These are phyloP conservation scores for Cardiospermum halicacabum DNA, from an alignment of 345 rosid genomes.

Conservation along the genomic window DNA sequence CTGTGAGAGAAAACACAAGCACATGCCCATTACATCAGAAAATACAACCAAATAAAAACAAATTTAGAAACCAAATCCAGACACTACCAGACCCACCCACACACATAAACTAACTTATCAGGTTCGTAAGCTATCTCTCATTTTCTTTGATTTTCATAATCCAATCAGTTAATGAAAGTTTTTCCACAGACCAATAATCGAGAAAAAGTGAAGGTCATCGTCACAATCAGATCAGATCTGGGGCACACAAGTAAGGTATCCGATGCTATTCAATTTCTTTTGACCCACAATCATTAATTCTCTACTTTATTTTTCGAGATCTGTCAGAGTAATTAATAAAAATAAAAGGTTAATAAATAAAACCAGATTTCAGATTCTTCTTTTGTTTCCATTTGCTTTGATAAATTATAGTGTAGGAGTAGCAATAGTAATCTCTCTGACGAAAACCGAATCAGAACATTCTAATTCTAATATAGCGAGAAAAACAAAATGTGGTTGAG, in stretches of 20 bases:
- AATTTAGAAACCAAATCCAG: neutral
- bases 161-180: neutral
- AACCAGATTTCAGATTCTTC: no score
- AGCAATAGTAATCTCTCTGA: neutral
- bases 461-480: neutral
- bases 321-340: no score
- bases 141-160: neutral
- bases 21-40: neutral
- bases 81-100: neutral
- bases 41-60: neutral
- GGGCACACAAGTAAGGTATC: constrained; percentile 17
- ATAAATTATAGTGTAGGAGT: no score
- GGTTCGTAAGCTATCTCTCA: neutral
- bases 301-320: constrained; percentile 2
- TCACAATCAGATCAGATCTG: neutral
- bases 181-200: neutral
- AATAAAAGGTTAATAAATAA: no score
- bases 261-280: constrained; percentile 9
- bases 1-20: neutral
- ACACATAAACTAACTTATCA: neutral
- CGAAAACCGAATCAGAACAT: constrained; percentile 5
- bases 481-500: neutral
- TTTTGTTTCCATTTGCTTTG: neutral
- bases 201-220: no score
- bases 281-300: neutral